Evolutionary conservation across 2,329 filamentous ascomycete genomes (phyloP), one percentile per base, ranked within the genome.

Genomic region (Exophiala sp.): DNA sequence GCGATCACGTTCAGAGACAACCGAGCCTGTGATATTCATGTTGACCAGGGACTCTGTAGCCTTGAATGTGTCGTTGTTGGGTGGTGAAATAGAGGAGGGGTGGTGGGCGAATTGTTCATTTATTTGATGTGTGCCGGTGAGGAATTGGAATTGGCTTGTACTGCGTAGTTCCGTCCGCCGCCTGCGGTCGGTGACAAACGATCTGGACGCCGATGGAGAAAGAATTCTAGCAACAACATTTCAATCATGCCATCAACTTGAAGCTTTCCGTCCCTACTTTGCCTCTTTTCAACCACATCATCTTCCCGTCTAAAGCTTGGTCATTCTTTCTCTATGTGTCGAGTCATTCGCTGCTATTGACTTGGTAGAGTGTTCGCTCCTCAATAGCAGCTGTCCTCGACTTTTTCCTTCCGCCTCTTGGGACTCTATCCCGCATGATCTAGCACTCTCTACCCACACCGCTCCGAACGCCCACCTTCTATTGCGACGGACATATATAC

Each of bases 1-100:
- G 63, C 86, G 80, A 66, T 95, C 86, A 57, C 93, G 79, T 58
- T 85, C 83, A 46, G 82, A 81, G 64, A 89, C 79, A 60, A 97
- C 74, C 58, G 88, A 90, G 60, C 81, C 81, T 49, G 93, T 97
- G 69, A 97, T 88, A 58, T 96, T 88, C 91, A 97, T 96, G 55
- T 50, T 62, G 27, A 43, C 43, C 18, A 22, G 39, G 19, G 18
- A 19, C 14, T 19, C 14, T 5, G 14, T 18, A 7, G 14, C 34
- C 16, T 19, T 18, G 34, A 24, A 5, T 10, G 11, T 24, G 18
- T 7, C 3, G 38, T 41, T 19, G 37, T 39, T 39, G 37, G 7
- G 8, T 4, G n/a, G 37, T n/a, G 10, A 13, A 21, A 19, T 41
- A 8, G 21, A 41, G 21, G 18, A 19, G 5, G n/a, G 38, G 19